Conservation (phyloP, 2,329 filamentous ascomycete genomes). For the Penicillium sp. region DNA sequence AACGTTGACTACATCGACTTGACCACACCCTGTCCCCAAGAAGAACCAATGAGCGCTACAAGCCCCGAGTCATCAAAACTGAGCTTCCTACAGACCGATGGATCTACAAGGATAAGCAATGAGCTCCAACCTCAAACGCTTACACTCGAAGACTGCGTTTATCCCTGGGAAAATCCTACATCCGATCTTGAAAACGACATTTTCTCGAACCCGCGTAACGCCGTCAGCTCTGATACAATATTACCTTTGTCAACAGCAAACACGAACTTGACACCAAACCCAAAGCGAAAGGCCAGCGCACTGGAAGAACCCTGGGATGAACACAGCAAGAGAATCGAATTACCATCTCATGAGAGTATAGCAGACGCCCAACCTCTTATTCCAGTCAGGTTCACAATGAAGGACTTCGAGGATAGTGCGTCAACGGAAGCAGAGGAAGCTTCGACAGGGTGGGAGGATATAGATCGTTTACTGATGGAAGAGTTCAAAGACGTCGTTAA, state of each 20-base stretch:
- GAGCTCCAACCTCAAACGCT: neutral
- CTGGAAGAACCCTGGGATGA: neutral
- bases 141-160: neutral
- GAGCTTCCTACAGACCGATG: neutral
- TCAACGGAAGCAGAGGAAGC: neutral
- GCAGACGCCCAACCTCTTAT: neutral
- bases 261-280: neutral
- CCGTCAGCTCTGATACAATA: conserved; percentile 1
- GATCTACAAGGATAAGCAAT: neutral
- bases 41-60: neutral
- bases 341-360: neutral
- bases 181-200: neutral
- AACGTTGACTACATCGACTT: conserved; percentile 5
- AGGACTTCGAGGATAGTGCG: conserved; percentile 2
- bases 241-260: neutral
- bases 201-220: neutral
- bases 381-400: conserved; percentile 1
- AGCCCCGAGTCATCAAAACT: neutral
- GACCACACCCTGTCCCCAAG: neutral
- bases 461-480: conserved; percentile 36
- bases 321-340: neutral
- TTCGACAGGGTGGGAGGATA: conserved; percentile 30
- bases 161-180: conserved; percentile 5
- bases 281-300: conserved; percentile 9
- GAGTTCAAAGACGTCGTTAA: conserved; percentile 40